phyloP scores from a whole-genome alignment of 2,329 filamentous ascomycete genomes.

The Ceratocystis albifundus region DNA sequence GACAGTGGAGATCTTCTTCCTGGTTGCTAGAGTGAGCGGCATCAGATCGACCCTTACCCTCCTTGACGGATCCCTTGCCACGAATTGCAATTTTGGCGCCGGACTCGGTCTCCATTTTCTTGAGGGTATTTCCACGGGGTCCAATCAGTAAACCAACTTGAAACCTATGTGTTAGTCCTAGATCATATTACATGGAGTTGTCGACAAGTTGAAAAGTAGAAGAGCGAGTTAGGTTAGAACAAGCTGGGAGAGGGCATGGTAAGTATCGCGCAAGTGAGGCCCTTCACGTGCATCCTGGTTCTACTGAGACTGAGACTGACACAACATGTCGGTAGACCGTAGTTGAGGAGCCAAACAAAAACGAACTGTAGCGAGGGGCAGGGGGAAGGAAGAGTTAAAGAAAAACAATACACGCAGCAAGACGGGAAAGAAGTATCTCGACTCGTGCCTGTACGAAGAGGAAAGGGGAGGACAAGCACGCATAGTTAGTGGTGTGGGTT shows the following conservation, averaged over 20 bases:
- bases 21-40: slow-evolving; percentile 99
- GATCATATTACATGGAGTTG: slow-evolving; percentile 27
- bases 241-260: slow-evolving; percentile 28
- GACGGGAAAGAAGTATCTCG: slow-evolving; percentile 25
- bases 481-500: slow-evolving; percentile 46
- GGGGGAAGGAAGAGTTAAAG: slow-evolving; percentile 12
- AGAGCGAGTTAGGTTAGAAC: slow-evolving; percentile 32
- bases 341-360: slow-evolving; percentile 24
- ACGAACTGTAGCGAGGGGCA: slow-evolving; percentile 27
- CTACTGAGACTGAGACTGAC: neutral
- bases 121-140: slow-evolving; percentile 97
- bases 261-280: slow-evolving; percentile 19
- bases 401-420: slow-evolving; percentile 25
- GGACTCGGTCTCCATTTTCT: slow-evolving; percentile 98
- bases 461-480: slow-evolving; percentile 27
- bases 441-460: slow-evolving; percentile 26
- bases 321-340: slow-evolving; percentile 6
- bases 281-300: slow-evolving; percentile 12
- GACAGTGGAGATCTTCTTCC: slow-evolving; percentile 95
- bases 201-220: slow-evolving; percentile 1
- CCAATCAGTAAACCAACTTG: slow-evolving; percentile 99
- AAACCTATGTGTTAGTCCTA: slow-evolving; percentile 84
- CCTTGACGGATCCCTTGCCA: slow-evolving; percentile 98
- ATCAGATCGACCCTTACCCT: slow-evolving; percentile 97
- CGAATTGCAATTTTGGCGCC: slow-evolving; percentile 98